Evolutionary conservation across 139 green algal genomes (phyloP), one percentile per base, ranked within the genome.

Genomic region (Tetraselmis striata): DNA sequence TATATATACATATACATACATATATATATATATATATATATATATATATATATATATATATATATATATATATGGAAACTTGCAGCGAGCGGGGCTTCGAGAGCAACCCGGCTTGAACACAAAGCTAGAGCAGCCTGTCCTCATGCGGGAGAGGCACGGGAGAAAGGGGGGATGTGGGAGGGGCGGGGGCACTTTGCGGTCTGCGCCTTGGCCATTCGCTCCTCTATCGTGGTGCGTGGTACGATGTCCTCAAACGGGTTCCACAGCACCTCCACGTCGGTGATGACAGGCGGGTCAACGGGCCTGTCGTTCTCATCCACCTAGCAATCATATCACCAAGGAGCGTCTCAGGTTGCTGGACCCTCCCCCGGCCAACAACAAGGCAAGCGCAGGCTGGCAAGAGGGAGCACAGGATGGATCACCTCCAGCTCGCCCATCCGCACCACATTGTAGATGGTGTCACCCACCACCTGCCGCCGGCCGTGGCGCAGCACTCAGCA

Each of bases 191-290:
- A 31, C 28, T 58, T 59, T 77, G 29, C 1, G 26, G 75, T 76
- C 59, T 84, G 26, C 78, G 25, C 59, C 76, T 31, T 11, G 24
- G 22, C 32, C 78, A 1, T 59, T 32, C 80, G 81, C 59, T 88
- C 83, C 29, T 80, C 84, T 2, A 67, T 74, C 32, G 83, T 88
- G n/a, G 32, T 89, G 31, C 93, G 88, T n/a, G 94, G 94, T 59
- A 92, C 89, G 27, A 99, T 94, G 86, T 98, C 96, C 2, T 98
- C 95, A 84, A 99, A 99, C 0, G 96, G 96, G 88, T 97, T 98
- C 91, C 92, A 96, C 81, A 98, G 81, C 79, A 99, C 95, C 75
- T 97, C 93, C 79, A 76, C 30, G 76, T 74, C 67, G 31, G 81
- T 79, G 24, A 98, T 88, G 29, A 86, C 59, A 0, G 92, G 95